phyloP scores from a whole-genome alignment of 176 grass and related monocot genomes.

The Zoysia pacifica region DNA sequence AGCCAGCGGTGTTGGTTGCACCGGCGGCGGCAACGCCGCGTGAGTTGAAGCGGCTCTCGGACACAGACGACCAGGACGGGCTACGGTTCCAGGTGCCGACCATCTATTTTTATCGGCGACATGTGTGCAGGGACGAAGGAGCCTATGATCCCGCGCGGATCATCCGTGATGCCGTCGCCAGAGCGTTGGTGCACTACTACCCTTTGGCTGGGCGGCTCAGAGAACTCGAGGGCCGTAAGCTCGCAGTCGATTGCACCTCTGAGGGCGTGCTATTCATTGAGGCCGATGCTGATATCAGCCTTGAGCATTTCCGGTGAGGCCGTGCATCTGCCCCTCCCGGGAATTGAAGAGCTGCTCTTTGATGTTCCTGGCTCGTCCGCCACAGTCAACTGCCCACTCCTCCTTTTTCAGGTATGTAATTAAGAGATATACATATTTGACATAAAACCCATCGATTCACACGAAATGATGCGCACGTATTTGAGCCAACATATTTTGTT shows the following conservation, averaged over 20 bases:
- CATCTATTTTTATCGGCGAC: conserved; percentile 68
- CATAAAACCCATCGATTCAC: no score
- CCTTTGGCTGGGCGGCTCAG: conserved; percentile 74
- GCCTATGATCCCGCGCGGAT: conserved; percentile 49
- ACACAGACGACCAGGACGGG: conserved; percentile 86
- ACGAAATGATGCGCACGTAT: no score
- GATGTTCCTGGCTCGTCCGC: conserved; percentile 58
- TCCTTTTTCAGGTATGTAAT: no score
- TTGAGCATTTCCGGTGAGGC: conserved; percentile 71
- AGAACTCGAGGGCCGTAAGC: conserved; percentile 60
- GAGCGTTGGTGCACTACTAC: conserved; percentile 74
- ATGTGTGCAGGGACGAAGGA: conserved; percentile 15
- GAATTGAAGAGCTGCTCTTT: conserved; percentile 64
- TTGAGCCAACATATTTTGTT: no score
- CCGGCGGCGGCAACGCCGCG: conserved; percentile 55
- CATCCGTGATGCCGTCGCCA: conserved; percentile 61
- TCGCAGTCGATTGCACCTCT: conserved; percentile 78
- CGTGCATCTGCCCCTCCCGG: conserved; percentile 67
- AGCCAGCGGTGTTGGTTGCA: conserved; percentile 50
- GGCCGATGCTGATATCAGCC: conserved; percentile 60
- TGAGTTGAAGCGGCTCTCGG: conserved; percentile 75
- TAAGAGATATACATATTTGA: no score
- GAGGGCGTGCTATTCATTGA: conserved; percentile 81
- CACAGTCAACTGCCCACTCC: conserved; percentile 49
- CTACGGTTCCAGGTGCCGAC: conserved; percentile 75